Percentiles rank a stretch among this genome's conserved stretches.
These are phyloP conservation scores for Saccharomycopsis sp. DNA, from an alignment of 805 yeast species.

Conservation along the genomic window DNA sequence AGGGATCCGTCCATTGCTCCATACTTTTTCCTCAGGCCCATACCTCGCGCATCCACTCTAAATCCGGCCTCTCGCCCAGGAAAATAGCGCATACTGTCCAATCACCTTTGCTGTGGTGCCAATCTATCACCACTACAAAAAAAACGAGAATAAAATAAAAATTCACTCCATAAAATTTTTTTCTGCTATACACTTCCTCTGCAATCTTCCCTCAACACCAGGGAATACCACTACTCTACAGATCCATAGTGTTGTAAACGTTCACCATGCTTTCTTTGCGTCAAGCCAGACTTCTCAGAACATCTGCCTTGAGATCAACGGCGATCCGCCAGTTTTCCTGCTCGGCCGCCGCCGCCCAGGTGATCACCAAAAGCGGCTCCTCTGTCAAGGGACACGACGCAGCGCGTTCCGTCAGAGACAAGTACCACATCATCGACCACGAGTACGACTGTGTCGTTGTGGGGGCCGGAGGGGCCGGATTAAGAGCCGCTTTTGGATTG, in stretches of 20 bases:
- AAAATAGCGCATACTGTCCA: neutral
- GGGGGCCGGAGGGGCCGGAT: constrained; percentile 99
- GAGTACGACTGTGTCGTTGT: constrained; percentile 97
- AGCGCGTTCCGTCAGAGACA: constrained; percentile 48
- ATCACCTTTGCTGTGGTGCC: neutral
- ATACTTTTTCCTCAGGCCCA: constrained; percentile 3
- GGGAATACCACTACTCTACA: neutral
- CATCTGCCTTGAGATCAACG: neutral
- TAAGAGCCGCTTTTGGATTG: constrained; percentile 96
- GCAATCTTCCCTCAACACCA: constrained; percentile 4
- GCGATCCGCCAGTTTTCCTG: constrained; percentile 6
- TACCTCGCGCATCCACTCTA: neutral
- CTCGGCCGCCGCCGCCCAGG: constrained; percentile 23
- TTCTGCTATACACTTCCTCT: neutral
- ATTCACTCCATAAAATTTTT: neutral
- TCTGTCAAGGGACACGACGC: constrained; percentile 43
- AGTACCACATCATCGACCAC: constrained; percentile 91
- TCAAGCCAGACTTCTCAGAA: neutral
- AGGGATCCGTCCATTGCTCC: constrained; percentile 8
- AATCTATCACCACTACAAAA: neutral
- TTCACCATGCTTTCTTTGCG: neutral
- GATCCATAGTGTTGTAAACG: too few species aligned
- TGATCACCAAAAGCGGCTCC: constrained; percentile 25
- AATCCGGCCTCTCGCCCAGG: neutral
- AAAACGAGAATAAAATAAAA: neutral